Base-by-base conservation (phyloP, 805 yeast species). In the Barnettozyma botsteinii region DNA sequence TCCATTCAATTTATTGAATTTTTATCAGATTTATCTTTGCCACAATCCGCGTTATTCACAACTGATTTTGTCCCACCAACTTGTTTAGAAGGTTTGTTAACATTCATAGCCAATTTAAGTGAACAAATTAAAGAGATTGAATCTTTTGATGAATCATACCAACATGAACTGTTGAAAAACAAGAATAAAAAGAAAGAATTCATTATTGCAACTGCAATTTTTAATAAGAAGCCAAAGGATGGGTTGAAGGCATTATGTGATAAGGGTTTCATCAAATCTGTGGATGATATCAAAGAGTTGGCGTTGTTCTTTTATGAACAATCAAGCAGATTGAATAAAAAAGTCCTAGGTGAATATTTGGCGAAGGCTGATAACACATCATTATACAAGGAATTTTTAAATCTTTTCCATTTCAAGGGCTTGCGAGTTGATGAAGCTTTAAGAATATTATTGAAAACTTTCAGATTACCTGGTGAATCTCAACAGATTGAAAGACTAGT, bases 401-500 rank as follows among this genome's bases (percentile, higher is more conserved):
- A 67, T 2, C 60, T 78, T 40, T 82, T 91, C 57, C 91, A 89
- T 42, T 89, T 89, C 57, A 66, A 69, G 27, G 82, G 76, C 15
- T 66, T 84, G 50, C 71, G 98, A 54, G 91, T 94, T 3, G 99
- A 93, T 60, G 97, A 91, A 61, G 96, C 96, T 0, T 67, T 93
- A 38, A 73, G 99, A 53, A 70, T 85, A 41, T 61, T 93, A 44
- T 68, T 94, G 49, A 83, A 85, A 41, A 75, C 84, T 17, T 91
- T 93, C 57, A 75, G 98, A 59, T 70, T 93, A 35, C 98, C 98
- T 1, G 99, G 99, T 44, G 99, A 93, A 63, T 84, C 97, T 0
- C 98, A 88, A 56, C 96, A 87, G 60, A 93, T 93, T 57, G 98
- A 93, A 60, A 73, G 96, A 53, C 77, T 91, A 13, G 82, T 93